Base-by-base conservation (phyloP, 495 filamentous ascomycete genomes). In the Podospora tetraspora region DNA sequence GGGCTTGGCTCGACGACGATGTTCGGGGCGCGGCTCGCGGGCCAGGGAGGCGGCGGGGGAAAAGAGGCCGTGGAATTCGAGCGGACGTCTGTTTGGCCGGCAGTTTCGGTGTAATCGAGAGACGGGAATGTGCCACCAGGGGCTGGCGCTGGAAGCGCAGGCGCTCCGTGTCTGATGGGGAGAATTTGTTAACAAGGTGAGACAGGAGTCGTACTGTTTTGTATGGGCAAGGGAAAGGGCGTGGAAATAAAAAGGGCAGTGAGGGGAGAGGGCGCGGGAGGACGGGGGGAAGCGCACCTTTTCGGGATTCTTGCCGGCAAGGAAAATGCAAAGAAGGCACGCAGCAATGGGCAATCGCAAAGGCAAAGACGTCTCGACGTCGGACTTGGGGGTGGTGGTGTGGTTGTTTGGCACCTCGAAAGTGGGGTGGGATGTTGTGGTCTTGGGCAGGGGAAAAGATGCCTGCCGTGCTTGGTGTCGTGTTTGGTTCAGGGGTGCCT, bases 161-260 rank as follows among this genome's bases (percentile, higher is more conserved):
- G 34, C 23, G 43, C 59, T 62, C 43, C 6, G 43, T 43, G 34
- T 62, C 65, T 67, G 65, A 8, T 22, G 62, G 24, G 59, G 61
- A 60, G 57, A 68, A 68, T 37, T 68, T 23, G 66, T 63, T 37
- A 68, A 68, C 66, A 68, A 25, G 34, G 32, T 29, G 29, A 24
- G 27, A 68, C 34, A 68, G 9, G 60, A 19, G 22, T 12, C 5
- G 9, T 30, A 52, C 12, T 3, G 66, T 24, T 27, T 10, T 43
- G 13, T 19, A 16, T 5, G 34, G 34, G 4, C 0, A 43, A 19
- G 3, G 34, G 34, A 1, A 16, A 58, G 59, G 29, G 22, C 59
- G 34, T 34, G 59, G 21, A 43, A 37, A 57, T 29, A 22, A 37
- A 63, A n/a, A 52, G 43, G 16, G 19, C 24, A 11, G 13, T 10